Base-by-base conservation (phyloP, 78 protist genomes). In the Polysphondylium violaceum region DNA sequence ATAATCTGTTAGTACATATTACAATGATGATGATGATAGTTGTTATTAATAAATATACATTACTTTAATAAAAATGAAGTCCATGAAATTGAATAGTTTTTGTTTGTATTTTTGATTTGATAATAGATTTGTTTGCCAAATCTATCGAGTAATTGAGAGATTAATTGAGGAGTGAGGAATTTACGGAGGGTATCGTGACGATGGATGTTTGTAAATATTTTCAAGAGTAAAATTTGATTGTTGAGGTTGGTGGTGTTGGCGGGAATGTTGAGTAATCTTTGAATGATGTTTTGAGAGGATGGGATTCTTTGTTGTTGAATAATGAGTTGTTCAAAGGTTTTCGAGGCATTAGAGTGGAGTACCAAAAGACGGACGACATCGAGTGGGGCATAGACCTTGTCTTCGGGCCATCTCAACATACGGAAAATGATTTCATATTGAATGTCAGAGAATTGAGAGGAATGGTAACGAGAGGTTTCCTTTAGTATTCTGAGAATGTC, bases 401-500 rank as follows among this genome's bases (percentile, higher is more conserved):
- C 81, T 0, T 31, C 60, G 40, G 91, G 79, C 91, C 91, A 83
- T 43, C 60, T 69, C 3, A 83, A 43, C 58, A 83, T 36, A 25
- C 69, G 67, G 43, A 69, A 47, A 25, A 83, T 23, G 2, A 69
- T 61, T 59, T 69, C 69, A 31, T 69, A 69, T 59, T 83, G 77
- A 41, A 36, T n/a, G 11, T 83, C 94, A 41, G 43, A 47, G 33
- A 88, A 88, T 33, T 76, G 60, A 0, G 87, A 55, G 2, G 87
- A 67, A 50, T 88, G 94, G 67, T 88, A 88, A 50, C 94, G 51
- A 17, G 87, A 76, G 16, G 94, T 88, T 38, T 88, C 88, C 29
- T 69, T 78, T 6, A 76, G 51, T 14, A 68, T 75, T 33, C 76
- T 16, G 9, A 87, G 19, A 47, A 87, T 50, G 12, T 21, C 12